Evolutionary conservation across 305 asterid genomes (phyloP), one percentile per base, ranked within the genome.

Genomic region (Vinca major): DNA sequence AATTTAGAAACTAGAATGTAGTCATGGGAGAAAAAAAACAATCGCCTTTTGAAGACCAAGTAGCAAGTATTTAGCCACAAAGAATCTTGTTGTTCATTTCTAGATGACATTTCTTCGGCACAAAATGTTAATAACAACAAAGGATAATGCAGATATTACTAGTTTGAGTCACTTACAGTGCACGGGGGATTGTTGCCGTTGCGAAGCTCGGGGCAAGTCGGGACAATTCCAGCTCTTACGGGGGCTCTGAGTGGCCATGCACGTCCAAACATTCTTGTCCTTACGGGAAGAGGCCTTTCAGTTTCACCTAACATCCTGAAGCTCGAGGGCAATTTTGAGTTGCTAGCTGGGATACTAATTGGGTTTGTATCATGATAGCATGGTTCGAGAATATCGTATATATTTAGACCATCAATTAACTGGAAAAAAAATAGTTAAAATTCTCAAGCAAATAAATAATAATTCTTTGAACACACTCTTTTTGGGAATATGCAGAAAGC

Each of bases 211-310:
- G 99, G 96, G 97, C 96, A 91, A 26, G 85, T 75, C 7, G 96
- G 97, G 71, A 93, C 95, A 66, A 71, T 76, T 61, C 99, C 97
- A 13, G 75, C 89, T 80, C 81, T 84, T 36, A 93, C 97, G 0
- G 95, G 96, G 72, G 99, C 97, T 84, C 94, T 78, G 57, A 79
- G 74, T 20, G 99, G 99, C 99, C 99, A 91, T 11, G 97, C 97
- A 49, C 99, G 96, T 5, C 99, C 97, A 72, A 93, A 93, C 79
- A 93, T 89, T 73, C 99, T 78, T 78, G 78, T 82, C 71, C 99
- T 80, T 17, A 91, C 89, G 0, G 86, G 88, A 68, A 89, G 80
- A 52, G 94, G 95, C 84, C 90, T 86, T 60, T 89, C 85, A 6
- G 96, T 93, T 83, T 91, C 96, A 11, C 99, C 99, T 72, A 91